Evolutionary conservation across 352 stramenopile species (phyloP).

Genomic region (Phytophthora macrochlamydospora): DNA sequence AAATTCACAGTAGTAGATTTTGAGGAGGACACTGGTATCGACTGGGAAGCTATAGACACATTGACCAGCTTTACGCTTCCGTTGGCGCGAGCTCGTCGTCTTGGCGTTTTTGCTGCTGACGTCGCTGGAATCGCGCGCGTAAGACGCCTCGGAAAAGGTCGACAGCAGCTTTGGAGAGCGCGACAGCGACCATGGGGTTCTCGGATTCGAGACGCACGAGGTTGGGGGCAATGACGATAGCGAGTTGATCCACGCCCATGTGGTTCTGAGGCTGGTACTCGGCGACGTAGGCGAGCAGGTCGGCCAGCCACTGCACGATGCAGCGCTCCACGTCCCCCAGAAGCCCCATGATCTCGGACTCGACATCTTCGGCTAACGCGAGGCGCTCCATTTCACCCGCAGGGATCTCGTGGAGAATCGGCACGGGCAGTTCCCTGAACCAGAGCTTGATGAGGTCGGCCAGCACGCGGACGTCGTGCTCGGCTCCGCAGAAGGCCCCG

Average conservation of each 20-base stretch:
- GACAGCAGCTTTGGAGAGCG: constrained; percentile 86
- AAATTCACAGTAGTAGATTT: constrained; percentile 31
- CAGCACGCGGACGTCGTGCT: constrained; percentile 81
- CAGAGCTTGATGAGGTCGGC: constrained; percentile 91
- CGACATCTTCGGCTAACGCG: constrained; percentile 44
- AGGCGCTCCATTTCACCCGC: constrained; percentile 66
- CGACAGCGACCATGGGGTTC: constrained; percentile 87
- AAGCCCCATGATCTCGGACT: constrained; percentile 52
- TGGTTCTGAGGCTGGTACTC: constrained; percentile 77
- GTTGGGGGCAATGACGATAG: constrained; percentile 90
- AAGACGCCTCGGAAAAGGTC: constrained; percentile 71
- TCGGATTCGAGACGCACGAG: constrained; percentile 86
- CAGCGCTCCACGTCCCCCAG: constrained; percentile 55
- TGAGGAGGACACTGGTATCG: constrained; percentile 23
- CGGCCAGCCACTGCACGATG: constrained; percentile 85
- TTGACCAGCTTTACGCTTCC: constrained; percentile 21
- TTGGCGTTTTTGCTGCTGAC: constrained; percentile 25
- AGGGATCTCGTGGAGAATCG: constrained; percentile 83
- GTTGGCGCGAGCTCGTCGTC: constrained; percentile 6
- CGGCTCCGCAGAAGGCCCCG: constrained; percentile 65
- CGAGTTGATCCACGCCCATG: constrained; percentile 91
- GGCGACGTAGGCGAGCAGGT: constrained; percentile 78
- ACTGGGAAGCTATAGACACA: constrained; percentile 16
- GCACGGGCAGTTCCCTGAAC: constrained; percentile 87
- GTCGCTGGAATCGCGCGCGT: constrained; percentile 36